These are phyloP conservation scores for Diaporthe sp. DNA, from an alignment of 2,329 filamentous ascomycete species.

Conservation along the genomic window DNA sequence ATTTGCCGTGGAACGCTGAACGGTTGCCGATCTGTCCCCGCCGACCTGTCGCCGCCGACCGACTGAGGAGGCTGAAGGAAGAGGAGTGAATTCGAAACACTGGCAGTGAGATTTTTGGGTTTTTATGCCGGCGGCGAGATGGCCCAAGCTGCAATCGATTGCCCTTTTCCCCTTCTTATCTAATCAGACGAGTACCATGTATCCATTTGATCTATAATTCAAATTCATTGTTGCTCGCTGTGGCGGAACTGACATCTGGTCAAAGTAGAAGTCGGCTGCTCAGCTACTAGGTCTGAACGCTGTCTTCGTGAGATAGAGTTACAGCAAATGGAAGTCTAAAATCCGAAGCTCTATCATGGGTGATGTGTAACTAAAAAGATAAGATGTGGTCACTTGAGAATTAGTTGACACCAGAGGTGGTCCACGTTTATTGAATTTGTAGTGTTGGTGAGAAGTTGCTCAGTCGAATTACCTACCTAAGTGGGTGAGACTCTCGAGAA, in stretches of 20 bases:
- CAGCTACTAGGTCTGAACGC: background rate
- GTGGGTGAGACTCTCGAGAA: background rate
- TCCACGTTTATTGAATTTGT: background rate
- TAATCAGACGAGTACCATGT: background rate
- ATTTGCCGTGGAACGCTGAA: background rate
- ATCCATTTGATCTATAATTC: background rate
- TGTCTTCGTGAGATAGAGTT: background rate
- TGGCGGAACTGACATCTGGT: background rate
- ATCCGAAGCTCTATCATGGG: background rate
- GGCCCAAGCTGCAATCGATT: background rate
- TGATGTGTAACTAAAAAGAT: background rate
- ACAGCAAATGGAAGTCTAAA: background rate
- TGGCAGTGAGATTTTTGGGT: background rate
- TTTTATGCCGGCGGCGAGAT: background rate
- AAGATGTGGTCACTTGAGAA: background rate
- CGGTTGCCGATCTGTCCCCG: background rate
- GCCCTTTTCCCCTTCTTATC: background rate
- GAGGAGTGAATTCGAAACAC: background rate
- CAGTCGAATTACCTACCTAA: background rate
- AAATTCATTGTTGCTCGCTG: background rate
- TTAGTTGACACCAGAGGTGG: background rate
- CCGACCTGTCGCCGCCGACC: too few relatives aligned
- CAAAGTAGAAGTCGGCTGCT: background rate
- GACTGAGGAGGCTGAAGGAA: background rate
- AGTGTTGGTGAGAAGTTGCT: background rate